Evolutionary conservation across 2,329 filamentous ascomycete species (phyloP).

Genomic region (Trichoderma oligosporum): DNA sequence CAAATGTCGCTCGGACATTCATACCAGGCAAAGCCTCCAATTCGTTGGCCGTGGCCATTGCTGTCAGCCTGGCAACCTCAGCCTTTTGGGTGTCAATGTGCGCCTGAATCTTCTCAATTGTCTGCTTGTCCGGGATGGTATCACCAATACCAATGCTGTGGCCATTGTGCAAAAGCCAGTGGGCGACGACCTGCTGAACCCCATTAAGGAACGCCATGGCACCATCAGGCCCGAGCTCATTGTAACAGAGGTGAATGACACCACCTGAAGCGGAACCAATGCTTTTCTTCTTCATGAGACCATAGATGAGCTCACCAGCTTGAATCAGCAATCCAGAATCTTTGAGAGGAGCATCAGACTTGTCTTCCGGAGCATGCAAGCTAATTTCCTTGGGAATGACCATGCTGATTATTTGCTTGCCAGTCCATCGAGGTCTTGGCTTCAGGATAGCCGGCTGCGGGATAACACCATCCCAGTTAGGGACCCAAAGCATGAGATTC

Average conservation of each 20-base stretch:
- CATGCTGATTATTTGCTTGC: slow-evolving; percentile 96
- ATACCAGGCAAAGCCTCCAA: slow-evolving; percentile 95
- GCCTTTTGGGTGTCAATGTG: slow-evolving; percentile 79
- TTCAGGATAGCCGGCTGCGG: slow-evolving; percentile 92
- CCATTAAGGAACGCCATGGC: slow-evolving; percentile 96
- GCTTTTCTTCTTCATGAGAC: slow-evolving; percentile 87
- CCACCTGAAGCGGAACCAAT: slow-evolving; percentile 86
- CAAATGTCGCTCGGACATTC: slow-evolving; percentile 97
- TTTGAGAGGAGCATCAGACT: slow-evolving; percentile 58
- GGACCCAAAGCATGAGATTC: slow-evolving; percentile 97
- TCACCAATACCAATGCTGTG: slow-evolving; percentile 99
- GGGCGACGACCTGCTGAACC: slow-evolving; percentile 89
- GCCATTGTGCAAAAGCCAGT: slow-evolving; percentile 94
- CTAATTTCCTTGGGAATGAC: slow-evolving; percentile 85
- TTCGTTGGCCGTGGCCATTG: slow-evolving; percentile 75
- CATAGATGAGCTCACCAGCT: slow-evolving; percentile 84
- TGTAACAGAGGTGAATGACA: slow-evolving; percentile 94
- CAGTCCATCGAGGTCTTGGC: slow-evolving; percentile 89
- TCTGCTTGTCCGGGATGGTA: slow-evolving; percentile 84
- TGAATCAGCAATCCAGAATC: slow-evolving; percentile 82
- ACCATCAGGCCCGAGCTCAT: slow-evolving; percentile 80
- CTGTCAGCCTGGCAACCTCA: slow-evolving; percentile 72
- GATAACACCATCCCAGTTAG: slow-evolving; percentile 93
- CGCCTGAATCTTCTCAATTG: slow-evolving; percentile 78
- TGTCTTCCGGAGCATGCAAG: slow-evolving; percentile 62